Evolutionary conservation across 495 filamentous ascomycete genomes (phyloP).

Genomic region (Penicillium turbatum): DNA sequence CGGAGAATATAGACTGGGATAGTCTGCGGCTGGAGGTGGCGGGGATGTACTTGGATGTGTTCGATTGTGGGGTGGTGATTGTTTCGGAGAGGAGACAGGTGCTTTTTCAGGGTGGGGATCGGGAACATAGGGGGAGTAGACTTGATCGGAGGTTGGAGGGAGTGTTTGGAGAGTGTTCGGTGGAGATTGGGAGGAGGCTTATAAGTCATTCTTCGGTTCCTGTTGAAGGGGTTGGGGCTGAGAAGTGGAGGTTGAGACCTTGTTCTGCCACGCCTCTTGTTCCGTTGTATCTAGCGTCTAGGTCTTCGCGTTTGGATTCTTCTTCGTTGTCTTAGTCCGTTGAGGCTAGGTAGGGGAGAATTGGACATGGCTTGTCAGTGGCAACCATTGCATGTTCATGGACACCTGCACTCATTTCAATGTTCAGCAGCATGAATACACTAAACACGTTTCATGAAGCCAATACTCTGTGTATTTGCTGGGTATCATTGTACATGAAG

Average conservation of each 20-base stretch:
- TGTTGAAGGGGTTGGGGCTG: conserved; percentile 5
- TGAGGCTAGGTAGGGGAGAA: too few relatives aligned
- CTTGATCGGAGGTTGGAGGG: conserved; percentile 1
- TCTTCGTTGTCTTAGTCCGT: neutral
- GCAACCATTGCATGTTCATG: neutral
- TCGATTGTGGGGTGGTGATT: conserved; percentile 6
- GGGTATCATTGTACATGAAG: too few relatives aligned
- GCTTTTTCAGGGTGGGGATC: conserved; percentile 5
- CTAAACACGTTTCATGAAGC: too few relatives aligned
- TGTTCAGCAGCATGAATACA: too few relatives aligned
- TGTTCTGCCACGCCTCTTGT: conserved; percentile 9
- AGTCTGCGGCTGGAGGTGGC: conserved; percentile 9
- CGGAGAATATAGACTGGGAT: conserved; percentile 9
- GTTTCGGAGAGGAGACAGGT: conserved; percentile 5
- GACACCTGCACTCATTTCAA: too few relatives aligned
- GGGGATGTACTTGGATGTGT: conserved; percentile 8
- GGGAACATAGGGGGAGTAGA: conserved; percentile 1
- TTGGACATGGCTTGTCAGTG: too few relatives aligned
- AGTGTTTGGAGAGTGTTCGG: conserved; percentile 1
- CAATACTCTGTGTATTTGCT: too few relatives aligned
- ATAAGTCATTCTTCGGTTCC: conserved; percentile 4
- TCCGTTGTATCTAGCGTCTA: neutral
- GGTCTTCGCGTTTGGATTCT: neutral
- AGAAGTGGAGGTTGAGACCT: neutral
- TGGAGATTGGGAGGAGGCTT: conserved; percentile 4